A percentile compares a stretch with the other conserved stretches of the same genome.
Evolutionary conservation across 306 rosid species (phyloP).

Genomic region (Parietaria judaica): DNA sequence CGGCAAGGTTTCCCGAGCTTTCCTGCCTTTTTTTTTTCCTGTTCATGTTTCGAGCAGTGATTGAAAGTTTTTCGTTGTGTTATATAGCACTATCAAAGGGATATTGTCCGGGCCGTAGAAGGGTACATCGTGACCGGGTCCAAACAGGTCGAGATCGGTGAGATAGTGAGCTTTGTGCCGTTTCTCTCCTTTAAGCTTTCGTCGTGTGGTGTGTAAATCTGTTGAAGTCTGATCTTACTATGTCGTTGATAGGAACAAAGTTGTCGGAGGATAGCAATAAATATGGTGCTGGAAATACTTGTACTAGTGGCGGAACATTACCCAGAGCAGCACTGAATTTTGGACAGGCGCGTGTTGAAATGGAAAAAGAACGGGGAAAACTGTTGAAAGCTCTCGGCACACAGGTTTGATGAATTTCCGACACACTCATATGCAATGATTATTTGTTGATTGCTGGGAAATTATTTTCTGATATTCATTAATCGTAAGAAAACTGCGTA

Average conservation of each 20-base stretch:
- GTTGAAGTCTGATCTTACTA: conserved; percentile 15
- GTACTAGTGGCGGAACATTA: conserved; percentile 81
- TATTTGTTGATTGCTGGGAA: no score
- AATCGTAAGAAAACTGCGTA: no score
- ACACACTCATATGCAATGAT: background rate
- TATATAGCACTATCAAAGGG: conserved; percentile 93
- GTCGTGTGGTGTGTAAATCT: conserved; percentile 8
- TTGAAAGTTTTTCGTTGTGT: conserved; percentile 8
- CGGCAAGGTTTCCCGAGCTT: conserved; percentile 58
- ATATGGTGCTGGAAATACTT: conserved; percentile 92
- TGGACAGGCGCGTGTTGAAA: conserved; percentile 82
- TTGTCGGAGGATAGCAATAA: conserved; percentile 94
- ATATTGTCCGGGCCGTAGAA: conserved; percentile 93
- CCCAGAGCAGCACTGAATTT: conserved; percentile 71
- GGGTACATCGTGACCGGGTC: conserved; percentile 94
- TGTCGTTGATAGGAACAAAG: conserved; percentile 69
- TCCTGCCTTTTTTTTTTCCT: background rate
- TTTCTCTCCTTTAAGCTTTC: background rate
- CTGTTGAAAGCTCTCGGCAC: conserved; percentile 88
- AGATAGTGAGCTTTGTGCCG: conserved; percentile 20
- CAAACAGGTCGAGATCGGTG: conserved; percentile 94
- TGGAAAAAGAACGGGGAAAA: conserved; percentile 93
- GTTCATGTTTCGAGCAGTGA: conserved; percentile 5
- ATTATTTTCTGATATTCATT: no score
- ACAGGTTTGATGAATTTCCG: conserved; percentile 45